Conservation (phyloP, 202 grass and related monocot species). For the Elaeis oleifera region DNA sequence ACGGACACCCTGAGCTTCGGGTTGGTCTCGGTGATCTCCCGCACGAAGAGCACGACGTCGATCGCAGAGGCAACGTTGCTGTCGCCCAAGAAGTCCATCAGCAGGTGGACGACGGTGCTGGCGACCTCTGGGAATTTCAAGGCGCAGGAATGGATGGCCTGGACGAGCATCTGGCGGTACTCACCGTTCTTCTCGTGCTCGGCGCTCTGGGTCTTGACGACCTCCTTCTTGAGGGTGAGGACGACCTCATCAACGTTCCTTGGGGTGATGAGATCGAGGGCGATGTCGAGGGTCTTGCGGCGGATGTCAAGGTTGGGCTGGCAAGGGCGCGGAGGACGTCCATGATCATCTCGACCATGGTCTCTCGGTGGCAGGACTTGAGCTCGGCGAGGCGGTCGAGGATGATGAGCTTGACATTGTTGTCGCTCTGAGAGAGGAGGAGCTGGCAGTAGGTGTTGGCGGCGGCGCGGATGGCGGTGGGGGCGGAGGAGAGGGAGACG, state of each 20-base stretch:
- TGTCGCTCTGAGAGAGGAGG: too few species aligned
- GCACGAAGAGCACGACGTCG: not conserved
- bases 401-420: too few species aligned
- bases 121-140: conserved; percentile 16
- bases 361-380: too few species aligned
- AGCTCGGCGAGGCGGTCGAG: too few species aligned
- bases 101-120: conserved; percentile 14
- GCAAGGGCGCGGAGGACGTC: too few species aligned
- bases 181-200: conserved; percentile 18
- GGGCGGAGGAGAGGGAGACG: too few species aligned
- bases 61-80: conserved; percentile 14
- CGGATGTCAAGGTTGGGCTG: conserved; percentile 1
- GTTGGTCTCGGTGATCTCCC: too few species aligned
- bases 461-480: too few species aligned
- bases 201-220: conserved; percentile 16
- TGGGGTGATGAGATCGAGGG: not conserved
- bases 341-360: too few species aligned
- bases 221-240: conserved; percentile 5
- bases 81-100: conserved; percentile 25
- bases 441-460: too few species aligned
- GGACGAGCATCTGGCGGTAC: conserved; percentile 23
- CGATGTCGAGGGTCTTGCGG: conserved; percentile 1
- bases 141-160: conserved; percentile 20
- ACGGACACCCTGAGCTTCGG: too few species aligned
- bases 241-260: conserved; percentile 4